Conservation (phyloP, 1,284 basidiomycete species). For the Psilocybe mexicana region DNA sequence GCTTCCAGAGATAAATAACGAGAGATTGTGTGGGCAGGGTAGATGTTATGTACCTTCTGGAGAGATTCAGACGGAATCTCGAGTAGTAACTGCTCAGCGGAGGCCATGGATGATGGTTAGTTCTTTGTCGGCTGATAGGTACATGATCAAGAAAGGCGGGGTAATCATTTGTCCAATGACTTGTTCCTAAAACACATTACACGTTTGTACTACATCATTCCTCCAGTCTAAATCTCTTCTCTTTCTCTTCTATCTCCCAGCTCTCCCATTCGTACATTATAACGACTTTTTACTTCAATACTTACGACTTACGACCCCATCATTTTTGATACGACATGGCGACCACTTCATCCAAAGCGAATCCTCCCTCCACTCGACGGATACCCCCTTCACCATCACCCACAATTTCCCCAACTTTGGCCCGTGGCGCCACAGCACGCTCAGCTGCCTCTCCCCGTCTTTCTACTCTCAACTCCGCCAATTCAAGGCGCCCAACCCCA, state of each 20-base stretch:
- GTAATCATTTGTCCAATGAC: neutral
- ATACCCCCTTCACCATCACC: constrained; percentile 44
- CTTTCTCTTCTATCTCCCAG: constrained; percentile 3
- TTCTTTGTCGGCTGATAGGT: constrained; percentile 6
- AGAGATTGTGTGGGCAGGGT: neutral
- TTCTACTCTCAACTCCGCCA: constrained; percentile 42
- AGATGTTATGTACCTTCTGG: constrained; percentile 17
- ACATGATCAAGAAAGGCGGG: constrained; percentile 11
- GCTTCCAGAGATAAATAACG: neutral
- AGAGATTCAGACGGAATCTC: constrained; percentile 23
- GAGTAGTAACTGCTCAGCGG: constrained; percentile 17
- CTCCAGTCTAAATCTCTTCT: neutral
- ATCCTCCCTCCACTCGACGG: constrained; percentile 41
- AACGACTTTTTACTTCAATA: neutral
- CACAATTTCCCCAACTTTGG: constrained; percentile 35
- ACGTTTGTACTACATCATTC: neutral
- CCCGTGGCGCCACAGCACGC: constrained; percentile 50
- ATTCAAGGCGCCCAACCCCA: constrained; percentile 51
- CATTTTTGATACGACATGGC: constrained; percentile 30
- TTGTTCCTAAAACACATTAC: constrained; percentile 3
- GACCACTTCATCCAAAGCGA: constrained; percentile 32
- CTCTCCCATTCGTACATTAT: neutral
- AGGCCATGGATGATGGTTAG: constrained; percentile 7
- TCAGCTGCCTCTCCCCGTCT: constrained; percentile 48
- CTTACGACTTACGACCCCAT: constrained; percentile 8